Evolutionary conservation across 306 rosid genomes (phyloP).

Genomic region (Clitoria ternatea): DNA sequence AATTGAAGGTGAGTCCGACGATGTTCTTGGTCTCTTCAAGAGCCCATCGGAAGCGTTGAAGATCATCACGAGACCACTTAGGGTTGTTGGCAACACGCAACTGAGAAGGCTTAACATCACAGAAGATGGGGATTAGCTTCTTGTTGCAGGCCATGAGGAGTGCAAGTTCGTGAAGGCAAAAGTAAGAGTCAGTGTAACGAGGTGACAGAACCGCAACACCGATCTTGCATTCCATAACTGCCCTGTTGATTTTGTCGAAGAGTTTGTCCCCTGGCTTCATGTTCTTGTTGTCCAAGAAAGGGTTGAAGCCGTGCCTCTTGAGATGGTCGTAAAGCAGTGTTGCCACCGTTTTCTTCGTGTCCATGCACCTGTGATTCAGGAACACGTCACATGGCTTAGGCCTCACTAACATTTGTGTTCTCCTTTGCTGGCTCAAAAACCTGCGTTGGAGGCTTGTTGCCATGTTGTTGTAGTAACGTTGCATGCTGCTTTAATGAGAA

Average conservation of each 20-base stretch:
- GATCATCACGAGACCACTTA: constrained; percentile 37
- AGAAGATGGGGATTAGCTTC: constrained; percentile 80
- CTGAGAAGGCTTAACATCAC: constrained; percentile 77
- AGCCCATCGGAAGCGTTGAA: constrained; percentile 48
- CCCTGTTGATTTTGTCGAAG: constrained; percentile 69
- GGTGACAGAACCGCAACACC: constrained; percentile 84
- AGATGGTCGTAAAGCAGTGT: constrained; percentile 66
- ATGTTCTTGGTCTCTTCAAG: constrained; percentile 61
- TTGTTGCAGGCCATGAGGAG: constrained; percentile 58
- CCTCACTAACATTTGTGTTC: constrained; percentile 19
- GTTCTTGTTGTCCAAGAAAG: constrained; percentile 74
- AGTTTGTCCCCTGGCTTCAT: constrained; percentile 92
- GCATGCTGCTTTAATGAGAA: too few species aligned
- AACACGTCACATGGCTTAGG: constrained; percentile 66
- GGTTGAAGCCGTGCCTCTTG: constrained; percentile 29
- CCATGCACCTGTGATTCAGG: constrained; percentile 71
- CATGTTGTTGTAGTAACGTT: constrained; percentile 32
- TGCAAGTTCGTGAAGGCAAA: constrained; percentile 84
- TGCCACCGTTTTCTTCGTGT: constrained; percentile 68
- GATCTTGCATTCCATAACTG: constrained; percentile 51
- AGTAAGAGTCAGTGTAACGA: constrained; percentile 66
- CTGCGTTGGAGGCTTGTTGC: constrained; percentile 31
- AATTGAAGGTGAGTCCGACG: constrained; percentile 62
- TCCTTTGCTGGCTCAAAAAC: constrained; percentile 22
- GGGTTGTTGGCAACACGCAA: constrained; percentile 31